These are phyloP conservation scores for Rhodosporidiobolus odoratus DNA, from an alignment of 768 basidiomycete species.

Conservation along the genomic window DNA sequence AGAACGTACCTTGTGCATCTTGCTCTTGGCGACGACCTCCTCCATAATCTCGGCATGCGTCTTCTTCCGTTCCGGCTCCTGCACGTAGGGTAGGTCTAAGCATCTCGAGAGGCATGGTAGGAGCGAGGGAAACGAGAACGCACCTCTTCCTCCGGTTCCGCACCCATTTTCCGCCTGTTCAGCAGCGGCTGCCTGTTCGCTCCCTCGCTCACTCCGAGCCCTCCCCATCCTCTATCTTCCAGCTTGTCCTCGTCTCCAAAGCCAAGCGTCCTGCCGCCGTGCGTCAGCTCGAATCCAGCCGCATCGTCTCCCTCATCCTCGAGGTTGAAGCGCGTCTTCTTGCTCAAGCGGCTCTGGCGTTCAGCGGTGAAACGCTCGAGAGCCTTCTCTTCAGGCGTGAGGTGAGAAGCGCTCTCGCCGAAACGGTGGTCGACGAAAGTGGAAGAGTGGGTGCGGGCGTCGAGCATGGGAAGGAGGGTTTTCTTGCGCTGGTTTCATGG, in stretches of 20 bases:
- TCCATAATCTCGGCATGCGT: slow-evolving; percentile 95
- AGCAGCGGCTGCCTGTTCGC: slow-evolving; percentile 32
- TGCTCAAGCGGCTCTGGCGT: slow-evolving; percentile 58
- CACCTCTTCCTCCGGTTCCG: slow-evolving; percentile 18
- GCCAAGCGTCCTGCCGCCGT: slow-evolving; percentile 40
- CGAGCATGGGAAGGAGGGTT: slow-evolving; percentile 78
- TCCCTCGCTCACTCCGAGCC: slow-evolving; percentile 24
- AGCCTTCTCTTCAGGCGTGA: slow-evolving; percentile 96
- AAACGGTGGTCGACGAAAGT: slow-evolving; percentile 90
- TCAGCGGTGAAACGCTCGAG: slow-evolving; percentile 91
- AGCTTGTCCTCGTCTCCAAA: slow-evolving; percentile 57
- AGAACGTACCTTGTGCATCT: slow-evolving; percentile 74
- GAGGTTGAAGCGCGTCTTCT: slow-evolving; percentile 74
- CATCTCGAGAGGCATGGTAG: background rate
- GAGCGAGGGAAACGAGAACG: background rate
- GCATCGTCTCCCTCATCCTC: slow-evolving; percentile 58
- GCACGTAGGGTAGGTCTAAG: background rate
- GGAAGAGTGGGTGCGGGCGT: slow-evolving; percentile 72
- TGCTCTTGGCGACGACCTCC: slow-evolving; percentile 95
- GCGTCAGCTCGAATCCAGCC: slow-evolving; percentile 39
- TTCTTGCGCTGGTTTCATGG: slow-evolving; percentile 69
- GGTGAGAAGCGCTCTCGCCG: slow-evolving; percentile 85
- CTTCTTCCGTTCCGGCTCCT: slow-evolving; percentile 62
- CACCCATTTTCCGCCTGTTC: slow-evolving; percentile 32
- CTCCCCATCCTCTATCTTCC: slow-evolving; percentile 39